phyloP scores from a whole-genome alignment of 2,329 filamentous ascomycete species.

The Diaporthe velutina region DNA sequence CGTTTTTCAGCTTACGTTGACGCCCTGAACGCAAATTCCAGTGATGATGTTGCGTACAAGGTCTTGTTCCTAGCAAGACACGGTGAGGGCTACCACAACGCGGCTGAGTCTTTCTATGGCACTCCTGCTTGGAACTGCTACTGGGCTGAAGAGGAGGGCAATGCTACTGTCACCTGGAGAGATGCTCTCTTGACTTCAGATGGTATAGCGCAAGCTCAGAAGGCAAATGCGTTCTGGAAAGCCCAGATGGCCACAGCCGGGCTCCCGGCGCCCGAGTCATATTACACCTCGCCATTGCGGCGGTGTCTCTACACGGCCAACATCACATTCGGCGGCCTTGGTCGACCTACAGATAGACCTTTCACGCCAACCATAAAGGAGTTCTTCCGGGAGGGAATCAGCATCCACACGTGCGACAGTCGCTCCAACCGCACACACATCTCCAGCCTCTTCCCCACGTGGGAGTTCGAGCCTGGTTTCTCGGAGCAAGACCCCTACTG shows the following conservation, averaged over 20 bases:
- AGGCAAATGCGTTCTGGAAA: slow-evolving; percentile 3
- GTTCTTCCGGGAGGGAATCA: slow-evolving; percentile 74
- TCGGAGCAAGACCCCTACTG: slow-evolving; percentile 65
- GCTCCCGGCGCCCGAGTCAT: slow-evolving; percentile 71
- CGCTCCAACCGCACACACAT: slow-evolving; percentile 69
- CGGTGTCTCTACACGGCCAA: slow-evolving; percentile 74
- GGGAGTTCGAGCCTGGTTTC: slow-evolving; percentile 72
- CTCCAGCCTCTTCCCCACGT: slow-evolving; percentile 62
- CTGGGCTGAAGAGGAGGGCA: slow-evolving; percentile 75
- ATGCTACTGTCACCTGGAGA: slow-evolving; percentile 72
- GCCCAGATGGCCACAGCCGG: slow-evolving; percentile 52
- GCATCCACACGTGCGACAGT: slow-evolving; percentile 77
- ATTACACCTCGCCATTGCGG: slow-evolving; percentile 74
- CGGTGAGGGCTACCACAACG: slow-evolving; percentile 75
- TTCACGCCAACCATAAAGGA: slow-evolving; percentile 75
- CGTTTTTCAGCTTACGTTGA: slow-evolving; percentile 71
- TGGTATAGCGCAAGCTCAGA: slow-evolving; percentile 47
- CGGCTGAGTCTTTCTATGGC: slow-evolving; percentile 75
- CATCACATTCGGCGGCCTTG: slow-evolving; percentile 64
- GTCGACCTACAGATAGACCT: slow-evolving; percentile 48
- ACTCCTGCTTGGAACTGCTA: slow-evolving; percentile 80
- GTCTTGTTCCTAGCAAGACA: slow-evolving; percentile 78
- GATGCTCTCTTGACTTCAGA: slow-evolving; percentile 72
- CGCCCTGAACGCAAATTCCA: slow-evolving; percentile 62
- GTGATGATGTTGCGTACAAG: slow-evolving; percentile 69